phyloP scores from a whole-genome alignment of 371 early-diverging fungal species.

The Mycotypha africana region DNA sequence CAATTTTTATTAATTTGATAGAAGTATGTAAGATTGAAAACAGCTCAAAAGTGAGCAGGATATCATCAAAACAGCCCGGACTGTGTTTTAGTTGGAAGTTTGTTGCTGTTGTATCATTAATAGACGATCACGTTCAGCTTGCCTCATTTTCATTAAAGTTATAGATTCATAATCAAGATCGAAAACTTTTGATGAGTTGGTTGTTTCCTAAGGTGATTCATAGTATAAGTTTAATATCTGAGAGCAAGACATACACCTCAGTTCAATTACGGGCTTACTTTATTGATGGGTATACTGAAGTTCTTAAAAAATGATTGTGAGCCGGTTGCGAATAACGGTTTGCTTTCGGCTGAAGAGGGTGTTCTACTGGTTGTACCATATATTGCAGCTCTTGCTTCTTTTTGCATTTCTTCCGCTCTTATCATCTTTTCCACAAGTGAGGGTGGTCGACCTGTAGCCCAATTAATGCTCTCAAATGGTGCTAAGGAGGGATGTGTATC shows the following conservation, averaged over 20 bases:
- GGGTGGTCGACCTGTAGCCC: conserved; percentile 39
- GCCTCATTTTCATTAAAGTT: conserved; percentile 42
- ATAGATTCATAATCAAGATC: conserved; percentile 42
- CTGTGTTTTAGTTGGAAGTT: no score
- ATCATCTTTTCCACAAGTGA: conserved; percentile 37
- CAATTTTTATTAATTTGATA: no score
- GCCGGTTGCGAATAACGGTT: conserved; percentile 26
- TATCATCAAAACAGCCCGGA: no score
- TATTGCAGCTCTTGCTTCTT: conserved; percentile 23
- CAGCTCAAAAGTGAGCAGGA: no score
- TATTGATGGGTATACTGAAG: conserved; percentile 18
- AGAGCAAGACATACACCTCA: no score
- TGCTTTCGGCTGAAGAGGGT: conserved; percentile 14
- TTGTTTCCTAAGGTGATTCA: no score
- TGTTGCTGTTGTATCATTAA: no score
- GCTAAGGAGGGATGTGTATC: conserved; percentile 27
- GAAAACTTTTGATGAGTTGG: conserved; percentile 10
- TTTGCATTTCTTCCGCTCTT: conserved; percentile 18
- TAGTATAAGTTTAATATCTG: no score
- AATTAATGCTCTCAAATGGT: conserved; percentile 34
- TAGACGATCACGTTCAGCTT: conserved; percentile 34
- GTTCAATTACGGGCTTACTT: conserved; percentile 11
- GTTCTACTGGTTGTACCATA: conserved; percentile 12
- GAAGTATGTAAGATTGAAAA: no score
- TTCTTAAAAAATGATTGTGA: conserved; percentile 29